phyloP scores from a whole-genome alignment of 139 green algal genomes.

The Chlamydomonas schloesseri region DNA sequence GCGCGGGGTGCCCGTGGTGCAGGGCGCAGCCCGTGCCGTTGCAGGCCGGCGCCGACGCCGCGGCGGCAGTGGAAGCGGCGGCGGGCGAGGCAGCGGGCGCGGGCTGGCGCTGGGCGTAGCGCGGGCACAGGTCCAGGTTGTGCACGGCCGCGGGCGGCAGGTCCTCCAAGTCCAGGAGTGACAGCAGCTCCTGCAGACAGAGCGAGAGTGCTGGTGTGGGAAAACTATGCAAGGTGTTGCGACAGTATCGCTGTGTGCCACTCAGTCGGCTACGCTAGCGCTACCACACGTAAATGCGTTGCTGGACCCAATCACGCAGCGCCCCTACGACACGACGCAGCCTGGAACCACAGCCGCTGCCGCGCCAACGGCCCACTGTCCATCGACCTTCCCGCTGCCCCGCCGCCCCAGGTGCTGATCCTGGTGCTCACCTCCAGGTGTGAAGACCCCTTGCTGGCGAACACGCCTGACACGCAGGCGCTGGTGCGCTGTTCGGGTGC shows the following conservation, averaged over 20 bases:
- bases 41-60: too few species aligned
- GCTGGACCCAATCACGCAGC: too few species aligned
- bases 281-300: too few species aligned
- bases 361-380: too few species aligned
- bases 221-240: too few species aligned
- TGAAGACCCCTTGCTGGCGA: background rate
- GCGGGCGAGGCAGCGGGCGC: background rate
- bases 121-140: slow-evolving; percentile 4
- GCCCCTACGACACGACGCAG: too few species aligned
- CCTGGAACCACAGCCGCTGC: too few species aligned
- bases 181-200: slow-evolving; percentile 63
- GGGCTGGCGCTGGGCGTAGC: too few species aligned
- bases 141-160: background rate
- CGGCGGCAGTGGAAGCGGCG: background rate
- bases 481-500: slow-evolving; percentile 12
- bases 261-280: too few species aligned
- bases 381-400: background rate
- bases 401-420: background rate
- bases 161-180: slow-evolving; percentile 63
- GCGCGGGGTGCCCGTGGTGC: background rate
- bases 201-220: background rate
- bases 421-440: slow-evolving; percentile 19
- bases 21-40: too few species aligned
- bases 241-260: too few species aligned
- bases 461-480: slow-evolving; percentile 33